A percentile compares a stretch with the other conserved stretches of the same genome.
phyloP scores from a whole-genome alignment of 306 rosid species.

The Corylus avellana region DNA sequence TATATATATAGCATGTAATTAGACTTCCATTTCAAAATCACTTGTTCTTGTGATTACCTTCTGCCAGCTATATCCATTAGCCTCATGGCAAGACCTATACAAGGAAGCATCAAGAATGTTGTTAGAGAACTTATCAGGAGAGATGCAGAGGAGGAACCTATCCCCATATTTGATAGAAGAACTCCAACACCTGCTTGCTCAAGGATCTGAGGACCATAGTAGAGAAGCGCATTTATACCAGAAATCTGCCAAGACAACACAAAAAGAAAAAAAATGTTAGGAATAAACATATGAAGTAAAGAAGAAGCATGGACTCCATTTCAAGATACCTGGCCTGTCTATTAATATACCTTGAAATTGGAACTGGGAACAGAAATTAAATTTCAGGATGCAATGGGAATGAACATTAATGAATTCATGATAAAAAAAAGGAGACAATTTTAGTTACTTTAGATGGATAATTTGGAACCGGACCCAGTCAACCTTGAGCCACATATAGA shows the following conservation, averaged over 20 bases:
- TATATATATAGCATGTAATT: background rate
- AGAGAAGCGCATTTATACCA: constrained; percentile 76
- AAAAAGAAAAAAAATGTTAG: background rate
- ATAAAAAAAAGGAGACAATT: too few relatives aligned
- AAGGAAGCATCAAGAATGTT: constrained; percentile 78
- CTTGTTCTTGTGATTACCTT: constrained; percentile 45
- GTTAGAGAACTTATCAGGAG: constrained; percentile 53
- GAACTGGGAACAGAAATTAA: too few relatives aligned
- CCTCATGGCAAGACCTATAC: constrained; percentile 58
- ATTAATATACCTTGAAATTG: too few relatives aligned
- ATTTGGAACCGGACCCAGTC: background rate
- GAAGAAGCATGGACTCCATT: background rate
- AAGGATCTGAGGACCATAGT: constrained; percentile 70
- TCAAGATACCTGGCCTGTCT: too few relatives aligned
- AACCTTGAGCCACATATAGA: background rate
- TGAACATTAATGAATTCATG: too few relatives aligned
- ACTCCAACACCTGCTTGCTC: constrained; percentile 55
- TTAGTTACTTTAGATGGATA: too few relatives aligned
- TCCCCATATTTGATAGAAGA: constrained; percentile 57
- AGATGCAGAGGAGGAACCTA: constrained; percentile 53
- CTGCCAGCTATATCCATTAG: constrained; percentile 76
- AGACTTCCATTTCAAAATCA: background rate
- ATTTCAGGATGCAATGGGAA: too few relatives aligned
- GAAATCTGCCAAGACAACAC: constrained; percentile 44
- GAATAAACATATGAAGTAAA: background rate